Evolutionary conservation across 116 monocot genomes (phyloP), one percentile per base, ranked within the genome.

Genomic region (Cymodocea nodosa): DNA sequence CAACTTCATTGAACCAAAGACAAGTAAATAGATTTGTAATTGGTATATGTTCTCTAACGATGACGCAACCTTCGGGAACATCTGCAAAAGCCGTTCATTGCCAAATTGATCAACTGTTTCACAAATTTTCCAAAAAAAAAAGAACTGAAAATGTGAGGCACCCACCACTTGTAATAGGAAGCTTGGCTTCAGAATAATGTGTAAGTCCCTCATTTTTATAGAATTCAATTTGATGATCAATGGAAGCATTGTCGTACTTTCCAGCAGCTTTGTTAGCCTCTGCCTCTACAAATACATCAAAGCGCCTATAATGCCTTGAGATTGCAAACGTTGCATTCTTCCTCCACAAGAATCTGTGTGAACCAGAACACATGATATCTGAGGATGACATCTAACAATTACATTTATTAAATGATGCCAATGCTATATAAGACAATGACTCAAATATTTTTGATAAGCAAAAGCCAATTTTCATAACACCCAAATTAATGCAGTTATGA

Each of bases 1-100:
- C 94, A 23, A 95, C 94, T 70, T 95, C 94, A 62, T 95, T 95
- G 71, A 95, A 95, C 94, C 94, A 95, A 15, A 95, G 73, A 75
- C 94, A 95, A 15, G 84, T 90, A 78, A 95, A 95, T 17, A 95
- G 78, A 64, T 90, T 87, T 50, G 90, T 90, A 24, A 95, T 85
- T 14, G 90, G 90, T 23, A 72, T 85, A 58, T 95, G 95, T 68
- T 95, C 95, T 74, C 69, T 84, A 23, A 95, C 81, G 70, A 90
- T 87, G 17, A 95, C 95, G 67, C 90, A 90, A 36, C 90, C 95
- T 85, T 95, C 95, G 62, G 95, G 95, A 19, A 90, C 87, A 87
- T 95, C 90, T 95, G 83, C 65, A 76, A 23, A 68, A 59, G 4
- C 40, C 34, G 51, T 39, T 11, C 20, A 60, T 50, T 10, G 23